Evolutionary conservation across 306 rosid species (phyloP).

Genomic region (Vachellia pachyceras): DNA sequence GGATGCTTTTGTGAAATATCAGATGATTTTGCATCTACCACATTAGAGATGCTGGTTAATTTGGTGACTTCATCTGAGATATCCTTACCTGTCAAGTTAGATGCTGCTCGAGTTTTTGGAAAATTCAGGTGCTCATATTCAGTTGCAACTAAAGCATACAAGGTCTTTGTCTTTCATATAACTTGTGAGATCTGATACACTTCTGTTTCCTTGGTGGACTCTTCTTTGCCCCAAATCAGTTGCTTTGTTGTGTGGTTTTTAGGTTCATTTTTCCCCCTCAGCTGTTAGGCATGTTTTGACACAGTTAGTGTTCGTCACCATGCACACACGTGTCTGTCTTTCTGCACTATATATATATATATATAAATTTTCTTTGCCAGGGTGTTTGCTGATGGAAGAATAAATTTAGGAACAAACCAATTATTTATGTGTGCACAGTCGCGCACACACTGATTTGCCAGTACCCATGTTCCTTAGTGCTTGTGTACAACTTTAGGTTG

Average conservation of each 20-base stretch:
- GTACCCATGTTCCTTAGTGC: neutral
- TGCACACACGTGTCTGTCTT: neutral
- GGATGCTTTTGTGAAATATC: slow-evolving; percentile 83
- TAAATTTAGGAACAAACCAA: neutral
- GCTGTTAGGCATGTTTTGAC: neutral
- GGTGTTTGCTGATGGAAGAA: neutral
- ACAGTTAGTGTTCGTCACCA: neutral
- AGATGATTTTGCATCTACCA: slow-evolving; percentile 71
- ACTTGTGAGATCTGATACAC: slow-evolving; percentile 16
- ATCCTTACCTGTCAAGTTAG: slow-evolving; percentile 52
- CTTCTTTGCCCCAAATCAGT: slow-evolving; percentile 13
- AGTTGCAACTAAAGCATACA: slow-evolving; percentile 61
- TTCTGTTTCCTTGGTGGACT: neutral
- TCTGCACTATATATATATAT: neutral
- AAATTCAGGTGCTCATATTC: slow-evolving; percentile 69
- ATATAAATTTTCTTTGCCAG: neutral
- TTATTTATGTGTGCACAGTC: no score
- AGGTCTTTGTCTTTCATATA: slow-evolving; percentile 54
- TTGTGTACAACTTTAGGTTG: slow-evolving; percentile 17
- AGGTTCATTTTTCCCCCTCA: neutral
- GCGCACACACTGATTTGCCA: no score
- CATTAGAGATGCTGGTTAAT: slow-evolving; percentile 68
- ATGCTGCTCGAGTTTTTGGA: slow-evolving; percentile 64
- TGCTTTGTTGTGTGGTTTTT: slow-evolving; percentile 5
- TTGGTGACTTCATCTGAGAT: slow-evolving; percentile 58